Evolutionary conservation across 2,329 filamentous ascomycete species (phyloP), one percentile per base, ranked within the genome.

Genomic region (Penicillium glabrum): DNA sequence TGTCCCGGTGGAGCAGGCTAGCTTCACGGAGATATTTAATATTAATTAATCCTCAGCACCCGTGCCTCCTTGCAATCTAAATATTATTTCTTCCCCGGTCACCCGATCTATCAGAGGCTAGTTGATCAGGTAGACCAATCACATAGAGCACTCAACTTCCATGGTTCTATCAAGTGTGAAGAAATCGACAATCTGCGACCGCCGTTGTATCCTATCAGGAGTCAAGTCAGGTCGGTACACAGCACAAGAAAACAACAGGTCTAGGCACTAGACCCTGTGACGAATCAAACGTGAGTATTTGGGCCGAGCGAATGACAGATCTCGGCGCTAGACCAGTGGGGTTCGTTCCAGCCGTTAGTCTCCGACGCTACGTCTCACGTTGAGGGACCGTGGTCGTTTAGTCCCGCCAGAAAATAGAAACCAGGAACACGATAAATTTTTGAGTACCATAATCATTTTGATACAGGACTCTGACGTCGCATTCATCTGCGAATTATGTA

Each of bases 341-440:
- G 58, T 31, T 23, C 14, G 45, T 56, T 57, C 58, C 57, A 56
- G 55, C 57, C 48, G 48, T 60, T 61, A 61, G 64, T 58, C 58
- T 57, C 61, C 56, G 55, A 62, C 62, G 63, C 64, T 65, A 66
- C 63, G 64, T 67, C 64, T 67, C 64, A 67, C 16, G 51, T 66
- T 61, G 56, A 57, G 37, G 26, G 41, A 23, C 26, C 19, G 16
- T 14, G 16, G 39, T 37, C 29, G 19, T 21, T 53, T 43, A 46
- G 9, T 10, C 27, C 35, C 31, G n/a, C 8, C 1, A 19, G 8
- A 10, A 19, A 39, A 19, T 8, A 39, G n/a, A 19, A 19, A 39
- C 6, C 14, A 33, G 31, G 31, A 16, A 33, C 31, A 14, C 13
- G 14, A 33, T 33, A 33, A 33, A 26, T 7, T 26, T 26, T 1